These are phyloP conservation scores for Babesia gibsoni DNA, from an alignment of 169 alveolate genomes.

Conservation along the genomic window DNA sequence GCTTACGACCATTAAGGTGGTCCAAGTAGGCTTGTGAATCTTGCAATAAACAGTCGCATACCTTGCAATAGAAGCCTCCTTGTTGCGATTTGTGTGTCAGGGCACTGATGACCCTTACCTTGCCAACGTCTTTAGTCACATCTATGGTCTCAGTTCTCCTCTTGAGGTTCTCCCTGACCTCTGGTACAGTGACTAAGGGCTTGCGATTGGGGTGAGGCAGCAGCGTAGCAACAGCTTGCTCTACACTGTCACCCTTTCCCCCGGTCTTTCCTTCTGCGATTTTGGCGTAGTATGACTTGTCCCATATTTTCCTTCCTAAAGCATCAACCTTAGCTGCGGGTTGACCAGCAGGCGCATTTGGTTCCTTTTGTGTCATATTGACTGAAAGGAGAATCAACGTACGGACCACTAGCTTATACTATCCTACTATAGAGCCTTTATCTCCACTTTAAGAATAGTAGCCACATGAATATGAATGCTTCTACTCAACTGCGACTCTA, in stretches of 20 bases:
- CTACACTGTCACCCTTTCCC: slow-evolving; percentile 66
- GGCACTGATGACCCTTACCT: slow-evolving; percentile 72
- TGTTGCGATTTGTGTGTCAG: slow-evolving; percentile 82
- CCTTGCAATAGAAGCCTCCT: slow-evolving; percentile 83
- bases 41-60: slow-evolving; percentile 82
- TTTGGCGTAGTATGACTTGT: slow-evolving; percentile 67
- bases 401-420: too few species aligned
- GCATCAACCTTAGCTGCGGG: slow-evolving; percentile 61
- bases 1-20: slow-evolving; percentile 90
- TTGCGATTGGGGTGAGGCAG: slow-evolving; percentile 52
- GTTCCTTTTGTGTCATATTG: not conserved
- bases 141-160: slow-evolving; percentile 70
- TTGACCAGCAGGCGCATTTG: not conserved
- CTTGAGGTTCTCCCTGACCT: slow-evolving; percentile 75
- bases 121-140: slow-evolving; percentile 77
- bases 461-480: too few species aligned
- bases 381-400: too few species aligned
- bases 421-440: too few species aligned
- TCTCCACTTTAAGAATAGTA: too few species aligned
- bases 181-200: slow-evolving; percentile 63
- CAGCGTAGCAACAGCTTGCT: slow-evolving; percentile 63
- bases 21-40: slow-evolving; percentile 89
- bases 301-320: slow-evolving; percentile 79
- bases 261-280: slow-evolving; percentile 57
- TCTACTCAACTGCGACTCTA: too few species aligned